Evolutionary conservation across 139 green algal genomes (phyloP).

Genomic region (Chlamydomonas sp.): DNA sequence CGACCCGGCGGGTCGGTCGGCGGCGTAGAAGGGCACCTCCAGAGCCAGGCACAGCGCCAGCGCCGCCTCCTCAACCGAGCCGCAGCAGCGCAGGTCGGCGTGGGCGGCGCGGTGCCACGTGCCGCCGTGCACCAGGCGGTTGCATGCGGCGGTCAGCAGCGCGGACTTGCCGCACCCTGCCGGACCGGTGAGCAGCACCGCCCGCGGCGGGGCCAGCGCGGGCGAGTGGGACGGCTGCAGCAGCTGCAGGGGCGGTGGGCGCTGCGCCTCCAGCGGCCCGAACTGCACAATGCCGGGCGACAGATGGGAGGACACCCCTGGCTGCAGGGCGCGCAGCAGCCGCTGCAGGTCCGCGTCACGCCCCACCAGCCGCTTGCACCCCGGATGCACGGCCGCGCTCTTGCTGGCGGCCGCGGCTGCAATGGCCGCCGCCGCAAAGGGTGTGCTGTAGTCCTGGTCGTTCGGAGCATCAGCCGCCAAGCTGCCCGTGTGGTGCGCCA

Average conservation of each 20-base stretch:
- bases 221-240: not conserved
- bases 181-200: conserved; percentile 4
- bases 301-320: not conserved
- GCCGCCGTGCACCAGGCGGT: not conserved
- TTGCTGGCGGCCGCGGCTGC: not conserved
- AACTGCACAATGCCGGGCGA: too few species aligned
- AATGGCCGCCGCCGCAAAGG: too few species aligned
- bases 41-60: conserved; percentile 25
- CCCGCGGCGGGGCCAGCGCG: not conserved
- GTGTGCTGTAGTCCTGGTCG: too few species aligned
- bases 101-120: not conserved
- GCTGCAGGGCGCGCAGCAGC: not conserved
- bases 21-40: conserved; percentile 35
- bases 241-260: not conserved
- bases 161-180: conserved; percentile 17
- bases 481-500: too few species aligned
- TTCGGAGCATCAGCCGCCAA: too few species aligned
- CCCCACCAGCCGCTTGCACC: conserved; percentile 2
- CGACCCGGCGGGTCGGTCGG: conserved; percentile 1
- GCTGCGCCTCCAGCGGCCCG: too few species aligned
- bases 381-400: not conserved
- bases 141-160: conserved; percentile 7
- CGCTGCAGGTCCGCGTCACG: not conserved
- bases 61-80: conserved; percentile 6
- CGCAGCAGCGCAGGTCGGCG: not conserved